Base-by-base conservation (phyloP, 257 asterid genomes). In the Ocimum tenuiflorum region DNA sequence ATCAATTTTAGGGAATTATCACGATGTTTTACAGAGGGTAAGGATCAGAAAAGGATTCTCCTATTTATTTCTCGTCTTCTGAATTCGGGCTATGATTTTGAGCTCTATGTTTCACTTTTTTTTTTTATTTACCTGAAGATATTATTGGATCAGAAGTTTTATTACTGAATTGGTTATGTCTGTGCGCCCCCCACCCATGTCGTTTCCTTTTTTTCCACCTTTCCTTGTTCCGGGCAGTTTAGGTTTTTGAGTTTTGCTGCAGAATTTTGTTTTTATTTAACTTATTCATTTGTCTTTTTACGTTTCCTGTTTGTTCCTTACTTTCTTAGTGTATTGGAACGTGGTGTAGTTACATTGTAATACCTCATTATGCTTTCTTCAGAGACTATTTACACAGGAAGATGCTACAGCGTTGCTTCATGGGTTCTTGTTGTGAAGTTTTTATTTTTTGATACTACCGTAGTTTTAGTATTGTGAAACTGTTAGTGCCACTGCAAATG, bases 21-120 rank as follows among this genome's bases (percentile, higher is more conserved):
- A 33, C 65, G 57, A 79, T 76, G 79, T 79, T 79, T 68, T 76
- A 79, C 75, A 73, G 79, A 76, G 81, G 84, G 84, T 76, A 72
- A 75, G 68, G 64, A 46, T 8, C 71, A 4, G 3, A 4, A 29
- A 3, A 27, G 4, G 4, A 27, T 1, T 6, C 10, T 19, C 8
- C n/a, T 27, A 5, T 12, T 19, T 14, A 1, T 49, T 3, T 18
- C 35, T 60, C 1, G 29, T 53, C 22, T 65, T 50, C 57, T 17
- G 35, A 15, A 57, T 47, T 20, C 42, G 49, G 54, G 53, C 10
- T 15, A 12, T 11, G 58, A 9, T 17, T 29, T 42, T 19, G 50
- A 14, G 14, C 36, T 59, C 20, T 0, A 20, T 47, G 11, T 62
- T 35, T 1, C 64, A 20, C 12, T 3, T 9, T 0, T 50, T 58